Percentiles rank a stretch among this genome's conserved stretches.
These are phyloP conservation scores for Silybum marianum DNA, from an alignment of 129 eudicot species.

Conservation along the genomic window DNA sequence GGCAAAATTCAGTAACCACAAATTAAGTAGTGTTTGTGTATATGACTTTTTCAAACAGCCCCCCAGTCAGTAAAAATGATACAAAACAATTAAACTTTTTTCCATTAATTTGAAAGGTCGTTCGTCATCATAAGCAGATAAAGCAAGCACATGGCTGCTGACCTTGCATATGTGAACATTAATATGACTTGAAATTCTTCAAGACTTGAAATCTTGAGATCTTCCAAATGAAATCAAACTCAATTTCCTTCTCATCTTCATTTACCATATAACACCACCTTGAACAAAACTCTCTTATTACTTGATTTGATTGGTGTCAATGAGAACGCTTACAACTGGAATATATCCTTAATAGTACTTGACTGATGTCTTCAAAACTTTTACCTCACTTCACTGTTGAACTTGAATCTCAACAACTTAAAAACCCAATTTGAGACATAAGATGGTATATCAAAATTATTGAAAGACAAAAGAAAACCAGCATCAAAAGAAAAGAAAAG, in stretches of 20 bases:
- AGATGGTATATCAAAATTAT: conserved; percentile 14
- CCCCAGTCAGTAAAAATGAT: conserved; percentile 16
- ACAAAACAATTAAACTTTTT: neutral
- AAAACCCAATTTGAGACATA: conserved; percentile 40
- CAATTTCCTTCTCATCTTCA: conserved; percentile 84
- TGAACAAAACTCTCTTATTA: conserved; percentile 82
- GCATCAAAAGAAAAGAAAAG: neutral
- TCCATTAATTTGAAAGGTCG: conserved; percentile 38
- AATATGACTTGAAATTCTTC: conserved; percentile 95
- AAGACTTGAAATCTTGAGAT: conserved; percentile 92
- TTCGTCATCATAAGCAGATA: conserved; percentile 56
- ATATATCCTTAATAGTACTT: conserved; percentile 62
- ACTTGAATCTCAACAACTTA: conserved; percentile 63
- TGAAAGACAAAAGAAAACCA: neutral
- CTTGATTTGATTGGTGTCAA: conserved; percentile 75
- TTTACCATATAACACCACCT: conserved; percentile 76
- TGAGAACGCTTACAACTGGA: conserved; percentile 62
- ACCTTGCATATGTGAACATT: conserved; percentile 60
- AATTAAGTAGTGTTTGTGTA: neutral
- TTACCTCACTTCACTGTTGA: conserved; percentile 71
- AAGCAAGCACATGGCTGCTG: conserved; percentile 83
- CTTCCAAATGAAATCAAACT: conserved; percentile 77
- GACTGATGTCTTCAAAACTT: conserved; percentile 72
- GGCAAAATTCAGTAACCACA: neutral
- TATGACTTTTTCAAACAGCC: conserved; percentile 38